Evolutionary conservation across 805 yeast genomes (phyloP).

Genomic region (Saturnispora ahearnii): DNA sequence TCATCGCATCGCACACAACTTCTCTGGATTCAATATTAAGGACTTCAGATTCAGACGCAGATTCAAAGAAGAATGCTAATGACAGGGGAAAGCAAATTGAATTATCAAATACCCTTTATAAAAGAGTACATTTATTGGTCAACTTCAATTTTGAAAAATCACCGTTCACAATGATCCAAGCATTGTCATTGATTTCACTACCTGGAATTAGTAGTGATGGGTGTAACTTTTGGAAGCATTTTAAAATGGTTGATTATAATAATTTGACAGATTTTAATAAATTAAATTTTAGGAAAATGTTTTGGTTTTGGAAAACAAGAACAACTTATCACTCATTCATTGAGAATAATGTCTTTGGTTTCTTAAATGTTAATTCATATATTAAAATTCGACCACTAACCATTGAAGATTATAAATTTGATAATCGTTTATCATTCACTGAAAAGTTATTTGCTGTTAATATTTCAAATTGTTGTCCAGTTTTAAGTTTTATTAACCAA

Average conservation of each 20-base stretch:
- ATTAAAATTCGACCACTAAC: constrained; percentile 1
- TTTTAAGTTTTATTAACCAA: constrained; percentile 1
- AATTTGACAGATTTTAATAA: constrained; percentile 59
- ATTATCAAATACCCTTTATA: constrained; percentile 43
- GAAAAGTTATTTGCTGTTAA: not conserved
- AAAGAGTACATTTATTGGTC: constrained; percentile 65
- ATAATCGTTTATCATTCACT: not conserved
- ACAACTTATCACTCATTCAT: constrained; percentile 33
- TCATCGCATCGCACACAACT: constrained; percentile 51
- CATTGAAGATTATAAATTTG: constrained; percentile 7
- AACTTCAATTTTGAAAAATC: constrained; percentile 64
- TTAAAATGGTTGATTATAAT: constrained; percentile 37
- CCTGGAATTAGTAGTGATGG: constrained; percentile 3
- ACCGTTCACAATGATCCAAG: constrained; percentile 50
- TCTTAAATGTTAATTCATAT: constrained; percentile 33
- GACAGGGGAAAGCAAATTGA: constrained; percentile 30
- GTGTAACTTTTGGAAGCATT: constrained; percentile 12
- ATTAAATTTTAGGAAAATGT: constrained; percentile 36
- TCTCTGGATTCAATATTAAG: not conserved
- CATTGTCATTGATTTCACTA: constrained; percentile 27
- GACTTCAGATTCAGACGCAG: not conserved
- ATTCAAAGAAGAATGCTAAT: not conserved
- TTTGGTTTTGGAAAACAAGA: constrained; percentile 17
- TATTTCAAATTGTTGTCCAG: not conserved
- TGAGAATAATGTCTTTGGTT: constrained; percentile 32